phyloP scores from a whole-genome alignment of 306 rosid species.

The Glycine tomentella region DNA sequence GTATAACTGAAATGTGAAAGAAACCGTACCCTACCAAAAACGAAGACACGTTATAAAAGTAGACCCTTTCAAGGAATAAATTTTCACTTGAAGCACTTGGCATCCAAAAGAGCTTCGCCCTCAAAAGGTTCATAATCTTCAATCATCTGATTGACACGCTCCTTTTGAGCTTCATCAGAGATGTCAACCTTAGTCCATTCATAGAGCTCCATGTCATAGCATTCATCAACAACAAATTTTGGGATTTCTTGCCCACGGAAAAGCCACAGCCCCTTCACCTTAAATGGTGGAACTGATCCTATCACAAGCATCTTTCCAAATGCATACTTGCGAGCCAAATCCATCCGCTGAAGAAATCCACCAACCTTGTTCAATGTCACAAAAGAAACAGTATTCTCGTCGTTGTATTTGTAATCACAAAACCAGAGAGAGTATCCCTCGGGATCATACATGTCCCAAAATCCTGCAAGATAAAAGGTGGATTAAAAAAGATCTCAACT shows the following conservation, averaged over 20 bases:
- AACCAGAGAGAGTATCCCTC: conserved; percentile 91
- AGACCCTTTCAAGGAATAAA: not conserved
- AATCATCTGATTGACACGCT: conserved; percentile 77
- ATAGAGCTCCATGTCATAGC: conserved; percentile 87
- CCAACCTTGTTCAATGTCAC: conserved; percentile 83
- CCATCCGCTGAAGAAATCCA: conserved; percentile 82
- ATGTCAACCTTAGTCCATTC: conserved; percentile 80
- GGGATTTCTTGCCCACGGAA: conserved; percentile 89
- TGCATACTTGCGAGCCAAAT: conserved; percentile 80
- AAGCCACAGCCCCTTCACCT: conserved; percentile 92
- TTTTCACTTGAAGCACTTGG: conserved; percentile 79
- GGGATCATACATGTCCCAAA: conserved; percentile 92
- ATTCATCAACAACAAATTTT: conserved; percentile 67
- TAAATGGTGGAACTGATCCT: conserved; percentile 74
- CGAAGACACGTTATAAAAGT: conserved; percentile 30
- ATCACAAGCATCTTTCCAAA: conserved; percentile 89
- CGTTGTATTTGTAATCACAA: conserved; percentile 82
- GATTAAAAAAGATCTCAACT: not conserved
- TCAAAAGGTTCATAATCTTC: conserved; percentile 81
- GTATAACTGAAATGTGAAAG: not conserved
- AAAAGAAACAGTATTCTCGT: conserved; percentile 77
- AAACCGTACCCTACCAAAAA: conserved; percentile 32
- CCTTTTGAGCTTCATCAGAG: conserved; percentile 72
- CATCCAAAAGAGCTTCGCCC: conserved; percentile 77
- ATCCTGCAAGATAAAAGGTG: conserved; percentile 56